Conservation (phyloP, 2,329 filamentous ascomycete genomes). For the Aspergillus latus region DNA sequence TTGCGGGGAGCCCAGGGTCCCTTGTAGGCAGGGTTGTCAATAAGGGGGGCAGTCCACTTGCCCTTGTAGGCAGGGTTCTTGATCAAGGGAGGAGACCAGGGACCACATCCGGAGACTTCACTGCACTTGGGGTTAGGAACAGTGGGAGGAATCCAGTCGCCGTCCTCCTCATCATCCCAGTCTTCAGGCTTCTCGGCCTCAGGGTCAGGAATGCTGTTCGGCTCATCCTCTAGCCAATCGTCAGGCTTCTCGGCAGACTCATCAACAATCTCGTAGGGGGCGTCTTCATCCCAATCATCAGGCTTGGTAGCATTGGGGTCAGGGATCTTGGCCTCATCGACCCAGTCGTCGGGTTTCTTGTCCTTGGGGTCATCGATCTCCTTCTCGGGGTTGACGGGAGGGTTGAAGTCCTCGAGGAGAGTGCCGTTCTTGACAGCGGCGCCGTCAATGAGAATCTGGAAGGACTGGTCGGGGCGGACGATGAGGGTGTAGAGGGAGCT, state of each 20-base stretch:
- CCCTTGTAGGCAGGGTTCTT: slow-evolving; percentile 98
- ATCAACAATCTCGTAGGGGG: slow-evolving; percentile 92
- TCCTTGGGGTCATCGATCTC: slow-evolving; percentile 96
- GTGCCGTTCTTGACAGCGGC: slow-evolving; percentile 83
- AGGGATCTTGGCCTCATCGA: slow-evolving; percentile 85
- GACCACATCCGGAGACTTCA: slow-evolving; percentile 88
- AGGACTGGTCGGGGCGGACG: slow-evolving; percentile 95
- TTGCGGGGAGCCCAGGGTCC: slow-evolving; percentile 90
- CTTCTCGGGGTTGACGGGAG: slow-evolving; percentile 87
- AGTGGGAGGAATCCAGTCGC: slow-evolving; percentile 89
- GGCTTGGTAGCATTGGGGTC: slow-evolving; percentile 95
- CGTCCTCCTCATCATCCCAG: slow-evolving; percentile 99
- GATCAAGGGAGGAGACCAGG: slow-evolving; percentile 88
- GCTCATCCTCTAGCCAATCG: slow-evolving; percentile 94
- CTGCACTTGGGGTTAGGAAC: slow-evolving; percentile 95
- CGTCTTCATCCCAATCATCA: slow-evolving; percentile 98
- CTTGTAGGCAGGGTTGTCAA: slow-evolving; percentile 99
- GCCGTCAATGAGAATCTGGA: slow-evolving; percentile 87
- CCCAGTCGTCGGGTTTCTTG: slow-evolving; percentile 92
- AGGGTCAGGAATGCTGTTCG: slow-evolving; percentile 79
- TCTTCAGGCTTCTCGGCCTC: slow-evolving; percentile 97
- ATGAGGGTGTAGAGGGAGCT: slow-evolving; percentile 95
- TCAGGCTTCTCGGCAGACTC: slow-evolving; percentile 87
- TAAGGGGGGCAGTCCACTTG: slow-evolving; percentile 90
- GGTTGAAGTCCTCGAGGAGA: slow-evolving; percentile 89